Evolutionary conservation across 1,284 basidiomycete genomes (phyloP).

Genomic region (Fistulinella staudtii): DNA sequence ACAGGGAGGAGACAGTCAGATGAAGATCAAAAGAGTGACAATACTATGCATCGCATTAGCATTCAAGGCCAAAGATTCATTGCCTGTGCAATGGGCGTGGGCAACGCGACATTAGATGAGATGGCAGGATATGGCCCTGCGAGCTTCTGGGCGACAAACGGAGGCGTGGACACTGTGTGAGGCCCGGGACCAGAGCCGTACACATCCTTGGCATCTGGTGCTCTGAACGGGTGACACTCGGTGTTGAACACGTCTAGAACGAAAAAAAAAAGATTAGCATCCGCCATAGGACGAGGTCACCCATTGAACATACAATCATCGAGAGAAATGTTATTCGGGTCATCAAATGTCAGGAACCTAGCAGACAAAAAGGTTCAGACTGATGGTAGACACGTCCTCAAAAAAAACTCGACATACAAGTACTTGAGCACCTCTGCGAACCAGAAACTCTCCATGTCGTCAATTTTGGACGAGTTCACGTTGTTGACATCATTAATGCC

Average conservation of each 20-base stretch:
- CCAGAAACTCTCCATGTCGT: constrained; percentile 74
- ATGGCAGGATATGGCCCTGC: constrained; percentile 1
- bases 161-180: background rate
- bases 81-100: background rate
- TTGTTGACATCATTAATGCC: constrained; percentile 49
- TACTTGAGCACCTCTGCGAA: constrained; percentile 76
- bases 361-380: background rate
- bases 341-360: constrained; percentile 63
- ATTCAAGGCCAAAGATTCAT: too few relatives aligned
- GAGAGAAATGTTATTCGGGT: constrained; percentile 58
- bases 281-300: background rate
- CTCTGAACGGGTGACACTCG: constrained; percentile 63
- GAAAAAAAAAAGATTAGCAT: constrained; percentile 2
- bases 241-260: constrained; percentile 62
- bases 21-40: too few relatives aligned
- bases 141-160: constrained; percentile 1
- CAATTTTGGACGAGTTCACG: constrained; percentile 39
- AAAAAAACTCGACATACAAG: constrained; percentile 38
- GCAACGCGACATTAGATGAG: background rate
- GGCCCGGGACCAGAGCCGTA: constrained; percentile 38
- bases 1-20: too few relatives aligned
- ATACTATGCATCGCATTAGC: too few relatives aligned
- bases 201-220: constrained; percentile 41
- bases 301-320: constrained; percentile 50
- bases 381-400: background rate